Evolutionary conservation across 1,139 yeast species (phyloP), one percentile per base, ranked within the genome.

Genomic region (Debaryomyces sp.): DNA sequence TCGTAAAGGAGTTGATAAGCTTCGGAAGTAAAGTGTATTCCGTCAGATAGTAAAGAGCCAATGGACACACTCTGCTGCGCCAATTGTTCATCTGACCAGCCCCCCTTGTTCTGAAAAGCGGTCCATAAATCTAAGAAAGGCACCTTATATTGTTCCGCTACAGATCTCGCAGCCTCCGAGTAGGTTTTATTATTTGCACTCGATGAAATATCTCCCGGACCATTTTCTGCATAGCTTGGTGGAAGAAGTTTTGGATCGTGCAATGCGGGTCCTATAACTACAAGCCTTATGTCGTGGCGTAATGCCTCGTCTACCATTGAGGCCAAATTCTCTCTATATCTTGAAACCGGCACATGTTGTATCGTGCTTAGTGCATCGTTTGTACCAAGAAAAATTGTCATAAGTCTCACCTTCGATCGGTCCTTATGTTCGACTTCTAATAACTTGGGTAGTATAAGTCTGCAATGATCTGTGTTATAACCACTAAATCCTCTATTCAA

Each of bases 361-460:
- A 71, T 66, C 5, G 67, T 61, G 32, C 74, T 75, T 3, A 71
- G 56, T 0, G 89, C 83, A 62, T 89, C 96, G 59, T 89, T 89
- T 9, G 95, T 78, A 1, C 96, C 96, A 57, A 87, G 81, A 63
- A 85, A 88, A 3, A 89, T 67, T 0, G 84, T 78, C 52, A 80
- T 75, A 29, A 86, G 55, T 50, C 65, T 61, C 46, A 71, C 52
- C 46, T 65, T 65, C 13, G 67, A 60, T 29, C 55, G 50, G 2
- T 58, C 54, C 2, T 55, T 60, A 22, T 65, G 67, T 49, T 81
- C 87, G 1, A 67, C 60, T 15, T 68, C 63, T 32, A 85, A 62
- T 17, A 85, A 65, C 44, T 71, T 64, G 1, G 82, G 83, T 15
- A 83, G 65, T 10, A 85, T 61, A 17, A 55, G 44, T 8, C 68